A percentile compares a stretch with the other conserved stretches of the same genome.
These are phyloP conservation scores for Rhexocercosporidium sp. DNA, from an alignment of 2,329 filamentous ascomycete genomes.

Conservation along the genomic window DNA sequence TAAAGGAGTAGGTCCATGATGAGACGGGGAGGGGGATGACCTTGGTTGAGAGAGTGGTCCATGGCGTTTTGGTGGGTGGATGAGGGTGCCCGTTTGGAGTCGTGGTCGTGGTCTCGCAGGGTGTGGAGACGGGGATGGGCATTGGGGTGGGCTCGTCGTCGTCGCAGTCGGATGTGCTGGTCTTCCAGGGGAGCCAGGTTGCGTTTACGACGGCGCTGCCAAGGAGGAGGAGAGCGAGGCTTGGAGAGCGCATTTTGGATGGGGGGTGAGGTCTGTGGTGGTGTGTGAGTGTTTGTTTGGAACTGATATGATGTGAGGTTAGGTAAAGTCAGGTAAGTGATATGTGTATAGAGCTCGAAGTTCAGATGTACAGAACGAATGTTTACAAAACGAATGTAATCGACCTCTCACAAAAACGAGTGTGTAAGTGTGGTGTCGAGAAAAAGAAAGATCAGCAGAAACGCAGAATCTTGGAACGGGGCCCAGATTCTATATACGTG, in stretches of 20 bases:
- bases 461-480: background rate
- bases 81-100: background rate
- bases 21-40: background rate
- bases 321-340: too few relatives aligned
- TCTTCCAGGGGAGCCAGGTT: conserved; percentile 7
- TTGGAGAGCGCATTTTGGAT: conserved; percentile 11
- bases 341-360: too few relatives aligned
- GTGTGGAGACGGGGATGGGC: background rate
- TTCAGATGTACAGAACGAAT: background rate
- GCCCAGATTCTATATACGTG: background rate
- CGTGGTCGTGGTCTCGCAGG: background rate
- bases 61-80: background rate
- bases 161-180: conserved; percentile 2
- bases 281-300: background rate
- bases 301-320: background rate
- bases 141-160: conserved; percentile 12
- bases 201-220: background rate
- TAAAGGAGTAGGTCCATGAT: background rate
- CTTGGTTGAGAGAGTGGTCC: background rate
- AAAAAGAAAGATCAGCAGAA: background rate
- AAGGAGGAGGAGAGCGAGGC: background rate
- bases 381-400: background rate
- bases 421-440: background rate
- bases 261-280: background rate
- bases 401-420: background rate